Evolutionary conservation across 2,329 filamentous ascomycete genomes (phyloP).

Genomic region (Tolypocladium cylindrosporum): DNA sequence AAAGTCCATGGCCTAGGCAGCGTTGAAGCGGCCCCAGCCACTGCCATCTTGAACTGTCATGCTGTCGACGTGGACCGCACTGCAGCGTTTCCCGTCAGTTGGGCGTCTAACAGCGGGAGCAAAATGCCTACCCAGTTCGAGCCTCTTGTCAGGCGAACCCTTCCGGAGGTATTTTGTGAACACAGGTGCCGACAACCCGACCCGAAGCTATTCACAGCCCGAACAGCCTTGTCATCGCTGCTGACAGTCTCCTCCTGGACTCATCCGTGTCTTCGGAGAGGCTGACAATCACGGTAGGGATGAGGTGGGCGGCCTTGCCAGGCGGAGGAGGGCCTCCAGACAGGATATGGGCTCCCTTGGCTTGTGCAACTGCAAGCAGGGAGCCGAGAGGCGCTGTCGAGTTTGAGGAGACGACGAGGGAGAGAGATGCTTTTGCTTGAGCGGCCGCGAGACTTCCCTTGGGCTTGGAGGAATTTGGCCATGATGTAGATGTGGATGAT

Average conservation of each 20-base stretch:
- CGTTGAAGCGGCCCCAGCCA: too few species aligned
- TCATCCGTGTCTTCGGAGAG: background rate
- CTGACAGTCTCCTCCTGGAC: background rate
- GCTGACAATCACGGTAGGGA: background rate
- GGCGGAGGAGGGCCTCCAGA: too few species aligned
- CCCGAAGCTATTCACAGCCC: background rate
- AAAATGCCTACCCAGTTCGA: background rate
- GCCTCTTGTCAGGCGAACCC: background rate
- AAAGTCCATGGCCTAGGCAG: background rate
- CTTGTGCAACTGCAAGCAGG: too few species aligned
- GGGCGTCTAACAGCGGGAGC: background rate
- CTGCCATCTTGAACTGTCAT: background rate
- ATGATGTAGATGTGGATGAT: too few species aligned
- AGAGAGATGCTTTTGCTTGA: too few species aligned
- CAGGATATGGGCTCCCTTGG: too few species aligned
- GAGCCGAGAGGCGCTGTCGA: too few species aligned
- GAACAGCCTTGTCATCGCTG: background rate
- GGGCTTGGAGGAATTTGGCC: too few species aligned
- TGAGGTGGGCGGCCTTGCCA: too few species aligned
- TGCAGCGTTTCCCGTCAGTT: background rate
- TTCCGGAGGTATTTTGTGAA: background rate
- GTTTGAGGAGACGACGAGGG: too few species aligned
- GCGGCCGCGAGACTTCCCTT: too few species aligned
- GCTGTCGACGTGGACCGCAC: slow-evolving; percentile 1
- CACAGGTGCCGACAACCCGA: background rate